Evolutionary conservation across 75 land plant species (phyloP).

Genomic region (Picea sitchensis): DNA sequence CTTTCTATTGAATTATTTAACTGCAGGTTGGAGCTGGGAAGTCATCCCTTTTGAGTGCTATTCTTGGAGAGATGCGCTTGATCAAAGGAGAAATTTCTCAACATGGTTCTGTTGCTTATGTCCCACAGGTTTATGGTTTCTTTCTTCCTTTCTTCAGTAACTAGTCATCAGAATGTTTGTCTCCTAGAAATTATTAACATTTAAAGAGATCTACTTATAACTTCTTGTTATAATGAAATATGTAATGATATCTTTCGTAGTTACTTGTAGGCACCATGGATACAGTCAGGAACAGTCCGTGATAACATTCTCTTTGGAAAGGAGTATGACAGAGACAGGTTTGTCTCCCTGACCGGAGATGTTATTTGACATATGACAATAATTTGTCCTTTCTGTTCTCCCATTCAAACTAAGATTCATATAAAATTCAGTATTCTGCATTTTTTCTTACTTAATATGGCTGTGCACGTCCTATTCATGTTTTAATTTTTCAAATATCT

Average conservation of each 20-base stretch:
- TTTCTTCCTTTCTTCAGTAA: not conserved
- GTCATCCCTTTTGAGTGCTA: conserved; percentile 67
- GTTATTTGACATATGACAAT: not conserved
- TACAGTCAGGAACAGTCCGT: conserved; percentile 76
- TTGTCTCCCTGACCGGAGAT: not conserved
- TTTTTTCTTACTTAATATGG: not conserved
- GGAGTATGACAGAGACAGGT: conserved; percentile 55
- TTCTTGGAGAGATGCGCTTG: conserved; percentile 72
- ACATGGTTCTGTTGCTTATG: conserved; percentile 59
- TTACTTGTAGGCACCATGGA: conserved; percentile 81
- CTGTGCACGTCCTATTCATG: not conserved
- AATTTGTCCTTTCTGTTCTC: not conserved
- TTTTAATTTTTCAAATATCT: not conserved
- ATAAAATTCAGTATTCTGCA: not conserved
- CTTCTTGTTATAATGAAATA: not conserved
- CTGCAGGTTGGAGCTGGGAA: conserved; percentile 77
- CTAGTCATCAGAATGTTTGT: not conserved
- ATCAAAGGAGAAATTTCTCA: conserved; percentile 18
- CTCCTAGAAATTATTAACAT: not conserved
- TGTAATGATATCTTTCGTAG: not conserved
- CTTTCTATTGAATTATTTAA: conserved; percentile 22
- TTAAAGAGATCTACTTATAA: not conserved
- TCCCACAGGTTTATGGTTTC: conserved; percentile 58
- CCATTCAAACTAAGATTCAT: not conserved
- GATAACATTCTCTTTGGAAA: conserved; percentile 88